Percentiles rank a stretch among this genome's conserved stretches.
Conservation (phyloP, 2,329 filamentous ascomycete species). For the Nigrospora sphaerica region DNA sequence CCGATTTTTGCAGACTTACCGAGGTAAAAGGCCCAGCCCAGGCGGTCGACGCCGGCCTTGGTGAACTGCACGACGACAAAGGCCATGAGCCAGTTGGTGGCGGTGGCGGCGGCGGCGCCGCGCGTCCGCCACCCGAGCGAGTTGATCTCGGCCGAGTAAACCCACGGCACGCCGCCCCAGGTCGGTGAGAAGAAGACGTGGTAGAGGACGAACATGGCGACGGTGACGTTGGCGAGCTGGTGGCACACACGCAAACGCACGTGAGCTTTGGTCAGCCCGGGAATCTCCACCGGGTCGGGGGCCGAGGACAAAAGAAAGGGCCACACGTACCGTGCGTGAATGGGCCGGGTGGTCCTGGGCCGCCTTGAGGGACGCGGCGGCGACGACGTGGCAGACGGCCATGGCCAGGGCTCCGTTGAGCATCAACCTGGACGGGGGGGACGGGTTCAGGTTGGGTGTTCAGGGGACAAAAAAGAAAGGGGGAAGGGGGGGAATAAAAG, state of each 20-base stretch:
- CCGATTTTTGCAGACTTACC: constrained; percentile 24
- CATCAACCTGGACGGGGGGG: constrained; percentile 23
- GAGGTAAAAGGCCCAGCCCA: constrained; percentile 35
- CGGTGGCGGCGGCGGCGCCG: constrained; percentile 34
- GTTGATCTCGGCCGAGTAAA: constrained; percentile 34
- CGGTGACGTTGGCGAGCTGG: constrained; percentile 29
- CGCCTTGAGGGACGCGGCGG: constrained; percentile 24
- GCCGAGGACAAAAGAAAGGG: too few species aligned
- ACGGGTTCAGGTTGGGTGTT: too few species aligned
- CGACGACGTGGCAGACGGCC: constrained; percentile 28
- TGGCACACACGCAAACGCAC: not conserved
- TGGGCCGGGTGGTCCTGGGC: constrained; percentile 20
- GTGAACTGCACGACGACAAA: constrained; percentile 37
- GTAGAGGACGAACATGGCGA: constrained; percentile 35
- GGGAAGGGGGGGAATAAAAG: too few species aligned
- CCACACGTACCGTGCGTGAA: constrained; percentile 13
- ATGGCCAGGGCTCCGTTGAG: constrained; percentile 27
- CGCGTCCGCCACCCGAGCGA: constrained; percentile 31
- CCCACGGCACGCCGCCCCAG: constrained; percentile 31
- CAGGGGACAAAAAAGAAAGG: too few species aligned
- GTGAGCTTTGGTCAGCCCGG: not conserved
- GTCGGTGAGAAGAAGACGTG: constrained; percentile 33
- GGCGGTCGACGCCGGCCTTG: constrained; percentile 30
- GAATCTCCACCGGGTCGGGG: too few species aligned
- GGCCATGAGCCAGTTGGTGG: constrained; percentile 35